Conservation (phyloP, 345 rosid genomes). For the Euphorbia peplus region DNA sequence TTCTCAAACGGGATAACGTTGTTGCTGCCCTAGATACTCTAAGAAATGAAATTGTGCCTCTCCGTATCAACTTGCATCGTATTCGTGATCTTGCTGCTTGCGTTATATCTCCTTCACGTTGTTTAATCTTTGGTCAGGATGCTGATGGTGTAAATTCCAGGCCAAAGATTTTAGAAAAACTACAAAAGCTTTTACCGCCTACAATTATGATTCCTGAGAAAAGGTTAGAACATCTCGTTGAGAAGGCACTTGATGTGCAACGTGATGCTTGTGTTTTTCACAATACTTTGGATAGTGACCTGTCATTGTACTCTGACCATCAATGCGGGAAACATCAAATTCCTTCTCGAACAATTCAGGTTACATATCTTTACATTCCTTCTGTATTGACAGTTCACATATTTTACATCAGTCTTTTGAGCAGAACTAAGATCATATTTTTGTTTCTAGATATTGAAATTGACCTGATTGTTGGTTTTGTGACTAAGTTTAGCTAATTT, state of each 20-base stretch:
- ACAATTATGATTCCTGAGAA: constrained; percentile 51
- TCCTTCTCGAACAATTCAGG: constrained; percentile 65
- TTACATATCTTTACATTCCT: constrained; percentile 18
- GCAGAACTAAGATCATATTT: background rate
- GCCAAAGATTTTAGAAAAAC: constrained; percentile 46
- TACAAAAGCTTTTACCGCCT: constrained; percentile 55
- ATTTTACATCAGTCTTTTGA: background rate
- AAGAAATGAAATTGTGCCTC: constrained; percentile 61
- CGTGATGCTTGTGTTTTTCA: constrained; percentile 54
- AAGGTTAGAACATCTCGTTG: constrained; percentile 64
- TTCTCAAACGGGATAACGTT: constrained; percentile 39
- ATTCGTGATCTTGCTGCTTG: constrained; percentile 47
- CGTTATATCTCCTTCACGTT: constrained; percentile 36
- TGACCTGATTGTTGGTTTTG: background rate
- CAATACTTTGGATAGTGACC: constrained; percentile 47
- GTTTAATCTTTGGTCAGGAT: constrained; percentile 23
- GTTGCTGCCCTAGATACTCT: constrained; percentile 59
- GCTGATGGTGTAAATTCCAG: constrained; percentile 38
- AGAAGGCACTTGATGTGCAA: constrained; percentile 61
- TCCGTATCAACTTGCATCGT: constrained; percentile 33
- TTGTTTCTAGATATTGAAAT: background rate
- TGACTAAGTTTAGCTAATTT: background rate
- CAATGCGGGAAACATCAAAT: constrained; percentile 57
- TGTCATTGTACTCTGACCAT: constrained; percentile 64
- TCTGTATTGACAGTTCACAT: background rate